phyloP scores from a whole-genome alignment of 2,329 filamentous ascomycete genomes.

The Cordyceps javanica region DNA sequence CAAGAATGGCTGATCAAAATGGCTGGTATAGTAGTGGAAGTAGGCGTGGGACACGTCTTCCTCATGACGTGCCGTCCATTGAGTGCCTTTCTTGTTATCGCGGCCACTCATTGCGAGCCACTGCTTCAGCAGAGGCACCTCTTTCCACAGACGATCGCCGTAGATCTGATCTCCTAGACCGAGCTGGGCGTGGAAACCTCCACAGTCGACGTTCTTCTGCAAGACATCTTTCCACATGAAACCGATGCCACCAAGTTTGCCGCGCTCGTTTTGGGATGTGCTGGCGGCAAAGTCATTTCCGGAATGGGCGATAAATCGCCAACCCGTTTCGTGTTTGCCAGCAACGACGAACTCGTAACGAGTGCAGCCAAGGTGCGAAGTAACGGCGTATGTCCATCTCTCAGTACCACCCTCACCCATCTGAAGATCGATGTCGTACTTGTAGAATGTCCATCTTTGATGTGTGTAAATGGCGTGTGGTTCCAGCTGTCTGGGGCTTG shows the following conservation, averaged over 20 bases:
- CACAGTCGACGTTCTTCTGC: slow-evolving; percentile 93
- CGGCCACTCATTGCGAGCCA: slow-evolving; percentile 92
- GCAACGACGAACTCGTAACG: slow-evolving; percentile 95
- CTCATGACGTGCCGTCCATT: slow-evolving; percentile 91
- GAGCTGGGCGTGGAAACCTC: slow-evolving; percentile 90
- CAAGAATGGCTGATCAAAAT: slow-evolving; percentile 94
- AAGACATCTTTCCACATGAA: slow-evolving; percentile 99
- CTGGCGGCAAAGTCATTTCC: slow-evolving; percentile 92
- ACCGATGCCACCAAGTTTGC: slow-evolving; percentile 78
- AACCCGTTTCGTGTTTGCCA: slow-evolving; percentile 80
- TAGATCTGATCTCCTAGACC: slow-evolving; percentile 94
- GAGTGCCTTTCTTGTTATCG: slow-evolving; percentile 81
- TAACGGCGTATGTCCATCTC: slow-evolving; percentile 97
- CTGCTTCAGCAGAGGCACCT: slow-evolving; percentile 86
- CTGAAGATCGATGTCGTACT: slow-evolving; percentile 82
- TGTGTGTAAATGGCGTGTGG: slow-evolving; percentile 79
- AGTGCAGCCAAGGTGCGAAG: slow-evolving; percentile 94
- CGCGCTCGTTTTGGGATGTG: slow-evolving; percentile 79
- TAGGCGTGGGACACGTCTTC: slow-evolving; percentile 95
- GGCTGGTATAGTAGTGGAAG: slow-evolving; percentile 98
- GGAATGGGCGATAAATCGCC: slow-evolving; percentile 93
- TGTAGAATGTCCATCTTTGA: slow-evolving; percentile 92
- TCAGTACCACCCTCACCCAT: slow-evolving; percentile 79
- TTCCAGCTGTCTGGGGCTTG: slow-evolving; percentile 82
- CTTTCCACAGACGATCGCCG: slow-evolving; percentile 91